Base-by-base conservation (phyloP, 2,329 filamentous ascomycete species). In the Catunica adiposa region DNA sequence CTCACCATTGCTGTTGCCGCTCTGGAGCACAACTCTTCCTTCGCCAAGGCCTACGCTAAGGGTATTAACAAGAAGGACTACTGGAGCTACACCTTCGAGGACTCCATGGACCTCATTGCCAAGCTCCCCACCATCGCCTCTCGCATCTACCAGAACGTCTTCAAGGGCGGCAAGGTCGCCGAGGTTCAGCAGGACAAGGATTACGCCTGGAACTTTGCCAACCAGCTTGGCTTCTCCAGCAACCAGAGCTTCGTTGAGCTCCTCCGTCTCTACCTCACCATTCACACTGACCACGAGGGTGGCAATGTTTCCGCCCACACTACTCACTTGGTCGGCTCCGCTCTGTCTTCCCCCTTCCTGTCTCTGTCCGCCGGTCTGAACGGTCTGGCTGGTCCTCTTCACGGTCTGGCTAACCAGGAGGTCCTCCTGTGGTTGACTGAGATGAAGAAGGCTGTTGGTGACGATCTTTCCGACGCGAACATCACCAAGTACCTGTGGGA, bases 111-210 rank as follows among this genome's bases (percentile, higher is more conserved):
- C 75, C 79, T 98, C 71, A 98, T 98, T 70, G 92, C 92, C 69
- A 97, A 97, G 84, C 86, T 98, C 65, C 92, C 92, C 70, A 96
- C 88, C 71, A 96, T 98, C 67, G 92, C 92, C 62, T 78, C 92
- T 61, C 88, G 89, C 76, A 98, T 98, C 80, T 98, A 98, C 84
- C 92, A 94, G 78, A 98, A 98, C 73, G 84, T 97, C 71, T 98
- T 94, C 87, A 96, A 97, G 83, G 92, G 94, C 68, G 92, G 92
- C 76, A 97, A 97, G 84, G 90, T 98, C 63, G 86, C 88, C 59
- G 71, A 89, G 56, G 81, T 95, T 70, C 84, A 97, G 79, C 94
- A 95, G 80, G 90, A 97, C 77, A 92, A 97, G 86, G 92, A 98
- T 71, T 98, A 96, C 78, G 80, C 84, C 66, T 98, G 84, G 86